Percentiles rank a stretch among this genome's conserved stretches.
Evolutionary conservation across 2,329 filamentous ascomycete genomes (phyloP).

Genomic region (Fusarium buharicum): DNA sequence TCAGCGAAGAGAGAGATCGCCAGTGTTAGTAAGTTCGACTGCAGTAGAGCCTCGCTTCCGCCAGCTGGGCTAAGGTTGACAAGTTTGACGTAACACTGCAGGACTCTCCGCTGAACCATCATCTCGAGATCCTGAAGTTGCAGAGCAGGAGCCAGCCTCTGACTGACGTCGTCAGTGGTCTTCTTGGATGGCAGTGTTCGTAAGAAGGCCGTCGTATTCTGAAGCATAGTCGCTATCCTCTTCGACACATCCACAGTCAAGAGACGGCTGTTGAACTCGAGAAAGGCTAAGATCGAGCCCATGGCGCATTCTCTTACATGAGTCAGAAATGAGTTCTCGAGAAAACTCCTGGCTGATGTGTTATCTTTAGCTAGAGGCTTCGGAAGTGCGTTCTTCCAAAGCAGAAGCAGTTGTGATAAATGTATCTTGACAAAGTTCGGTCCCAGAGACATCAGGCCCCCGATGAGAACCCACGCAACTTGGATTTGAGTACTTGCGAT

Average conservation of each 20-base stretch:
- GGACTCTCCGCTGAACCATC: conserved; percentile 90
- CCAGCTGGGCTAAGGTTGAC: conserved; percentile 88
- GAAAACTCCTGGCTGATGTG: conserved; percentile 80
- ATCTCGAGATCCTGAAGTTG: conserved; percentile 90
- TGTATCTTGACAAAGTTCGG: conserved; percentile 99
- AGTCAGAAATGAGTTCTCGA: conserved; percentile 92
- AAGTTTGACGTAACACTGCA: conserved; percentile 94
- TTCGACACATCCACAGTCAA: conserved; percentile 95
- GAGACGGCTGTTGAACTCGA: conserved; percentile 91
- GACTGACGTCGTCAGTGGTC: conserved; percentile 84
- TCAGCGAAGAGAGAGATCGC: conserved; percentile 94
- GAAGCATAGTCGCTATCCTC: conserved; percentile 90
- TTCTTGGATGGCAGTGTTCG: conserved; percentile 85
- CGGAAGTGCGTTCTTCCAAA: conserved; percentile 97
- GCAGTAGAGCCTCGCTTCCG: conserved; percentile 84
- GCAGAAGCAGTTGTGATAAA: conserved; percentile 86
- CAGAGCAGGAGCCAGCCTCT: conserved; percentile 83
- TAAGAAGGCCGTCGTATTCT: conserved; percentile 92
- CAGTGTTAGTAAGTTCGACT: conserved; percentile 90
- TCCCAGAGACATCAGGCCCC: conserved; percentile 93
- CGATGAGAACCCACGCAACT: conserved; percentile 96
- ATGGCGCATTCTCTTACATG: conserved; percentile 96
- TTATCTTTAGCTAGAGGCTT: conserved; percentile 95
- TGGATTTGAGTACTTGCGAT: conserved; percentile 95
- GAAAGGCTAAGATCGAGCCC: conserved; percentile 88